Percentiles rank a stretch among this genome's conserved stretches.
These are phyloP conservation scores for Sphaerobolus stellatus DNA, from an alignment of 1,284 basidiomycete genomes.

Conservation along the genomic window DNA sequence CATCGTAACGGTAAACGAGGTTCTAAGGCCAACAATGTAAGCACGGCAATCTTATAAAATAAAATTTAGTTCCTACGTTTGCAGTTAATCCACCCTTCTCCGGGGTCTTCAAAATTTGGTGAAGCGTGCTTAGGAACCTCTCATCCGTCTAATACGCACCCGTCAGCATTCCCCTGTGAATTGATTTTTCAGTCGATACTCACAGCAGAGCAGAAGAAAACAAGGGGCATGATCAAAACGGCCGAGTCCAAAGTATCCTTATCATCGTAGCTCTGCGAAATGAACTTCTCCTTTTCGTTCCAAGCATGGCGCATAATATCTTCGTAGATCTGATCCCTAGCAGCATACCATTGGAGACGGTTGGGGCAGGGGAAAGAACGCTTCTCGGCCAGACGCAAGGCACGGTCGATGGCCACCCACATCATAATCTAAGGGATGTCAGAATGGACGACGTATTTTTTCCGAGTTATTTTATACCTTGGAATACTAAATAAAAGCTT, in stretches of 20 bases:
- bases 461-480: constrained; percentile 53
- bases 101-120: constrained; percentile 76
- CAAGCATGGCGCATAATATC: constrained; percentile 81
- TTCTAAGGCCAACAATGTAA: constrained; percentile 39
- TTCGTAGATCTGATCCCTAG: constrained; percentile 82
- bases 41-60: constrained; percentile 19
- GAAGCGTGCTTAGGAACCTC: constrained; percentile 80
- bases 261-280: constrained; percentile 80
- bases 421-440: constrained; percentile 69
- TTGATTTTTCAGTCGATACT: constrained; percentile 26
- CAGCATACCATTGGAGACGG: constrained; percentile 67
- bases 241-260: constrained; percentile 68
- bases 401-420: constrained; percentile 92
- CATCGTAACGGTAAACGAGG: constrained; percentile 80
- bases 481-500: constrained; percentile 59
- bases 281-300: constrained; percentile 65
- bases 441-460: neutral
- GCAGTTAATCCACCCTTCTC: constrained; percentile 87
- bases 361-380: constrained; percentile 76
- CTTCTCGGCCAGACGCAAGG: constrained; percentile 87
- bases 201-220: constrained; percentile 82
- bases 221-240: constrained; percentile 80
- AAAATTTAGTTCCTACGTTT: constrained; percentile 52
- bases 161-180: constrained; percentile 7
- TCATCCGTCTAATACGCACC: constrained; percentile 71